Percentiles rank a stretch among this genome's conserved stretches.
These are phyloP conservation scores for Teunomyces lycoperdinae DNA, from an alignment of 805 yeast genomes.

Conservation along the genomic window DNA sequence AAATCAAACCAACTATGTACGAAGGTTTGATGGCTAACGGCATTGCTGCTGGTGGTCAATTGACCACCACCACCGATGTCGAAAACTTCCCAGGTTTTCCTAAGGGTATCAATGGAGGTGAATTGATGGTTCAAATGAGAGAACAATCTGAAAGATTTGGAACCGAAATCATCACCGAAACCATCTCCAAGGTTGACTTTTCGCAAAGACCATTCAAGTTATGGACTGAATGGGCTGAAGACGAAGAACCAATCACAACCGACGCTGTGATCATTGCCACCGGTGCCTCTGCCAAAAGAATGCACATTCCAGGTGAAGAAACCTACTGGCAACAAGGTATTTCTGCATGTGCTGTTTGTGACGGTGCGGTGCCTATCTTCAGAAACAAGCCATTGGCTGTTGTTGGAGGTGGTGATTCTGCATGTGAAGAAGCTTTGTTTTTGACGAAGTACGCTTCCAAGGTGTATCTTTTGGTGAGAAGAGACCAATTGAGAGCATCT, in stretches of 20 bases:
- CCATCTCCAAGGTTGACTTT: conserved; percentile 88
- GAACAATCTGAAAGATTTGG: conserved; percentile 86
- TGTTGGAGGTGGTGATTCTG: conserved; percentile 99
- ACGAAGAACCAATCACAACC: conserved; percentile 83
- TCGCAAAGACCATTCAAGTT: conserved; percentile 88
- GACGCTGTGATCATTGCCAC: conserved; percentile 94
- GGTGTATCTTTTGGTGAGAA: conserved; percentile 90
- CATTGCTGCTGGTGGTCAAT: conserved; percentile 97
- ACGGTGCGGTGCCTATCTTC: conserved; percentile 99
- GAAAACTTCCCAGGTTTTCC: conserved; percentile 99
- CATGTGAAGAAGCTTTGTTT: conserved; percentile 98
- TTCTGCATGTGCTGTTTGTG: conserved; percentile 99
- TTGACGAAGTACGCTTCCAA: conserved; percentile 97
- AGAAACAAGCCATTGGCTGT: conserved; percentile 98
- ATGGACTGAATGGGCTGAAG: conserved; percentile 96
- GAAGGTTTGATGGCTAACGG: conserved; percentile 98
- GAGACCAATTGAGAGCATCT: conserved; percentile 92
- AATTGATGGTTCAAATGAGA: conserved; percentile 92
- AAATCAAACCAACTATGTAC: conserved; percentile 86
- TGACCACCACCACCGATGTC: conserved; percentile 97
- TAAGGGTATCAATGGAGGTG: conserved; percentile 80
- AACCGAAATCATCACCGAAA: conserved; percentile 91
- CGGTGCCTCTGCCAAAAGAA: conserved; percentile 97
- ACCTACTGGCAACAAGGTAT: conserved; percentile 99
- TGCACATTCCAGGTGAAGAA: conserved; percentile 94